These are phyloP conservation scores for Lagerstroemia speciosa DNA, from an alignment of 345 rosid species.

Conservation along the genomic window DNA sequence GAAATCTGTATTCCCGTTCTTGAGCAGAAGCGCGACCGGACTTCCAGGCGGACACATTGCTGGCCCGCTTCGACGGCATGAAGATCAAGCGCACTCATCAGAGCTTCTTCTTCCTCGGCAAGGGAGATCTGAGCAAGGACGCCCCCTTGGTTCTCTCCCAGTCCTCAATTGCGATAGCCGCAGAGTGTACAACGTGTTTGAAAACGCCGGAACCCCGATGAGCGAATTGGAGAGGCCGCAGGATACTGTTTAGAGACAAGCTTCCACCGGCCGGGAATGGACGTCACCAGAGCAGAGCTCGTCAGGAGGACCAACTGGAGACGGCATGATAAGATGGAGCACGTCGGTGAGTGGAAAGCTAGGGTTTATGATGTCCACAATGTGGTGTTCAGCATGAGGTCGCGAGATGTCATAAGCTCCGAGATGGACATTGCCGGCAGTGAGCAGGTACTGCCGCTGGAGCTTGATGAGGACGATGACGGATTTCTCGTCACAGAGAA, in stretches of 20 bases:
- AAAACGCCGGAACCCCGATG: slow-evolving; percentile 59
- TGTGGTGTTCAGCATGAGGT: slow-evolving; percentile 65
- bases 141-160: slow-evolving; percentile 58
- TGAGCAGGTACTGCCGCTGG: slow-evolving; percentile 58
- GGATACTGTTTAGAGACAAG: slow-evolving; percentile 59
- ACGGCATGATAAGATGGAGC: no score
- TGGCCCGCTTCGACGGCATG: slow-evolving; percentile 83
- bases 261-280: slow-evolving; percentile 85
- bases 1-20: slow-evolving; percentile 87
- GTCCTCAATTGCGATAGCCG: slow-evolving; percentile 63
- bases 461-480: slow-evolving; percentile 72
- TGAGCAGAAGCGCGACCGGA: slow-evolving; percentile 91
- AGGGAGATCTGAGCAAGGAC: slow-evolving; percentile 47
- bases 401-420: slow-evolving; percentile 37
- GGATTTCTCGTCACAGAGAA: slow-evolving; percentile 86
- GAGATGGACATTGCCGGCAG: slow-evolving; percentile 52
- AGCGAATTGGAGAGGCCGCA: slow-evolving; percentile 51
- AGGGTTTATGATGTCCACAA: slow-evolving; percentile 71
- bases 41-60: slow-evolving; percentile 70
- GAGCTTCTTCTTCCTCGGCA: slow-evolving; percentile 78
- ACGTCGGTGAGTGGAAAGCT: no score
- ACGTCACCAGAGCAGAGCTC: slow-evolving; percentile 72
- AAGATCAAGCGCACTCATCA: slow-evolving; percentile 82
- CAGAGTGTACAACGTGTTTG: no score
- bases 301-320: slow-evolving; percentile 73